phyloP scores from a whole-genome alignment of 2,329 filamentous ascomycete species.

The Berkeleyomyces rouxiae region DNA sequence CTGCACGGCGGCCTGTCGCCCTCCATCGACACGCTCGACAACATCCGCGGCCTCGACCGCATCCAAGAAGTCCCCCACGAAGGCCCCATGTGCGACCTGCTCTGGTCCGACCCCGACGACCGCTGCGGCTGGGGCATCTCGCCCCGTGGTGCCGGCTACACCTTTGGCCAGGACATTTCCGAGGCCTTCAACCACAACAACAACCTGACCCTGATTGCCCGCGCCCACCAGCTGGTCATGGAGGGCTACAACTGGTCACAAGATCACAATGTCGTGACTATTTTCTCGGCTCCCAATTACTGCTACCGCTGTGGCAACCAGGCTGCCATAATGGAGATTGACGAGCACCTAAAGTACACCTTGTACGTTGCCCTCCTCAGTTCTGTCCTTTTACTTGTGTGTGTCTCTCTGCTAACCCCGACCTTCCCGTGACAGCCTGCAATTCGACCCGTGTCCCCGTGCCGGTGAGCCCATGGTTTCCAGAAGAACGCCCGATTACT shows the following conservation, averaged over 20 bases:
- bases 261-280: constrained; percentile 93
- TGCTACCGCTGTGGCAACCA: constrained; percentile 99
- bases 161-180: constrained; percentile 91
- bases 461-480: constrained; percentile 98
- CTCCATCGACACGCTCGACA: constrained; percentile 89
- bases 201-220: constrained; percentile 81
- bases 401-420: constrained; percentile 9
- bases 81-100: constrained; percentile 91
- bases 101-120: constrained; percentile 98
- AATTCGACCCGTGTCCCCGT: constrained; percentile 96
- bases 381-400: not conserved
- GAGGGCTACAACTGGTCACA: constrained; percentile 99
- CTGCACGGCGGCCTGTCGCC: constrained; percentile 92
- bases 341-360: constrained; percentile 97
- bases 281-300: constrained; percentile 91
- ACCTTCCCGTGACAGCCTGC: constrained; percentile 48
- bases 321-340: constrained; percentile 99
- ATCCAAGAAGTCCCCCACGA: constrained; percentile 98
- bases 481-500: constrained; percentile 91
- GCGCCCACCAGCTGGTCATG: constrained; percentile 97
- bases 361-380: constrained; percentile 50
- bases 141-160: constrained; percentile 85
- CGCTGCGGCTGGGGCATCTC: constrained; percentile 92
- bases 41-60: constrained; percentile 85
- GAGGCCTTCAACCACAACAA: constrained; percentile 99